Evolutionary conservation across 805 yeast species (phyloP), one percentile per base, ranked within the genome.

Genomic region (Candida orba): DNA sequence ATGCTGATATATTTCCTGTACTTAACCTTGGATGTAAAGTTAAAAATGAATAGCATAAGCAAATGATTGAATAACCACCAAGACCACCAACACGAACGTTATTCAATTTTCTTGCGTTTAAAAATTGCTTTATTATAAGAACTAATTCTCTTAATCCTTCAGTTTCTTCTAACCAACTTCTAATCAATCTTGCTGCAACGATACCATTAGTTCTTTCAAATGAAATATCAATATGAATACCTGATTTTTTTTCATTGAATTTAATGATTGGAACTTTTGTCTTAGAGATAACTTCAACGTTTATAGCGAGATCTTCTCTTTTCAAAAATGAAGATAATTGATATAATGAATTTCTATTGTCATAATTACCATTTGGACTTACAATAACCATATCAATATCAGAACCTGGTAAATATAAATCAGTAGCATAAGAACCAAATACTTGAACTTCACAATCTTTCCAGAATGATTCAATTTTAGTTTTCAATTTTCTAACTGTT

Each of bases 231-330:
- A 91, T 81, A 51, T 85, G 88, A 33, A 90, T 79, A 17, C 73
- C 72, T 3, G 88, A 75, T 9, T 59, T 56, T 1, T 82, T 78
- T 50, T 91, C 98, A 4, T 83, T 81, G 60, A 89, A 86, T 62
- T 93, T 91, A 60, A 91, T 84, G 50, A 91, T 91, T 2, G 99
- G 99, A 18, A 91, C 97, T 52, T 89, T 81, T 6, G 98, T 95
- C 50, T 79, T 79, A 3, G 96, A 86, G 39, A 91, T 82, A 4
- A 90, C 95, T 57, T 87, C 93, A 20, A 90, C 81, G 43, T 79
- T 73, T 30, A 72, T 71, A 1, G 93, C 95, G 37, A 88, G 63
- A 13, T 74, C 71, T 35, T 71, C 66, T 34, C 73, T 69, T 52
- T 86, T 73, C 48, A 91, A 68, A 53, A 73, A 76, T 6, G 88